These are phyloP conservation scores for Fusarium sp. DNA, from an alignment of 2,329 filamentous ascomycete genomes.

Conservation along the genomic window DNA sequence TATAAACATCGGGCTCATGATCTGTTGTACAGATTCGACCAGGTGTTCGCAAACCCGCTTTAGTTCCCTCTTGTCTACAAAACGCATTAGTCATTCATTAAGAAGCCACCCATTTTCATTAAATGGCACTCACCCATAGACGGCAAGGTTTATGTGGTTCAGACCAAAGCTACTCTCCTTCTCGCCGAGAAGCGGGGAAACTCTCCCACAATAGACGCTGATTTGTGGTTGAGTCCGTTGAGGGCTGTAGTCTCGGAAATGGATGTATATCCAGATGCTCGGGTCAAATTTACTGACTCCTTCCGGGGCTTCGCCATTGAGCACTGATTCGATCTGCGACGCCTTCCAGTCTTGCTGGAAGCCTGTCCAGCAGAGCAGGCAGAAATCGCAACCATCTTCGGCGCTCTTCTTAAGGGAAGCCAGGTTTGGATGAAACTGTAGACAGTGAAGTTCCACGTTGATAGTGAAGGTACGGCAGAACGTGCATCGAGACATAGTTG, in stretches of 20 bases:
- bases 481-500: conserved; percentile 1
- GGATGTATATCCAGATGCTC: conserved; percentile 13
- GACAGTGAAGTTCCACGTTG: background rate
- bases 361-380: conserved; percentile 19
- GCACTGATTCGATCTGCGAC: conserved; percentile 2
- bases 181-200: background rate
- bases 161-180: conserved; percentile 10
- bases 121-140: conserved; percentile 12
- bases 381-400: conserved; percentile 20
- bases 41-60: background rate
- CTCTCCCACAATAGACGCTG: conserved; percentile 4
- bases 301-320: background rate
- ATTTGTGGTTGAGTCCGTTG: conserved; percentile 3
- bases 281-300: conserved; percentile 5
- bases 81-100: too few relatives aligned
- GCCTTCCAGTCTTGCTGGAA: conserved; percentile 4
- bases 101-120: too few relatives aligned
- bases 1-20: conserved; percentile 3
- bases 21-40: conserved; percentile 7
- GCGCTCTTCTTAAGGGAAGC: conserved; percentile 9
- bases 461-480: background rate
- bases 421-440: conserved; percentile 11
- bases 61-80: background rate
- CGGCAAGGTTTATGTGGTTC: background rate
- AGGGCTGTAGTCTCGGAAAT: conserved; percentile 3